Percentiles rank a stretch among this genome's conserved stretches.
phyloP scores from a whole-genome alignment of 2,329 filamentous ascomycete genomes.

The Trichocomaceae sp. region DNA sequence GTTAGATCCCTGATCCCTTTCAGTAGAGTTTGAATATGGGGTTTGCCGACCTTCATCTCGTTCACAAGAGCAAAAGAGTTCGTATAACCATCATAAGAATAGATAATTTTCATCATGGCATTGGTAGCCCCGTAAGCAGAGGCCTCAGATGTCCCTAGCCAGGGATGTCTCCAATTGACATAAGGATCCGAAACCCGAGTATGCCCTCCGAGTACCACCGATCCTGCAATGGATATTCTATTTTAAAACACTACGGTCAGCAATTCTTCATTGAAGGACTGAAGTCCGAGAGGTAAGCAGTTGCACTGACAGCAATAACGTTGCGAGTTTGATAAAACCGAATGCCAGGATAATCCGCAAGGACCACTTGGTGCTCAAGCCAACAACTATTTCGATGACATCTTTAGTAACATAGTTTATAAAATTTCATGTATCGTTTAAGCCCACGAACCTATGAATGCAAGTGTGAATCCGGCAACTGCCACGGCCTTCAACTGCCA shows the following conservation, averaged over 20 bases:
- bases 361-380: conserved; percentile 53
- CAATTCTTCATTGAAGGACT: not conserved
- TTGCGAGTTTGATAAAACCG: conserved; percentile 54
- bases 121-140: conserved; percentile 47
- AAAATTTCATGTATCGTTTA: conserved; percentile 21
- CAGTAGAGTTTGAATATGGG: not conserved
- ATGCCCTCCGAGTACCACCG: conserved; percentile 57
- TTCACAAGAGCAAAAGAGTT: conserved; percentile 59
- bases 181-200: conserved; percentile 45
- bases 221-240: conserved; percentile 51
- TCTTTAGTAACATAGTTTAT: not conserved
- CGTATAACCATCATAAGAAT: conserved; percentile 52
- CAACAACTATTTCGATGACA: conserved; percentile 28
- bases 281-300: not conserved
- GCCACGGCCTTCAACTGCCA: conserved; percentile 13
- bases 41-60: conserved; percentile 45
- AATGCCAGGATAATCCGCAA: conserved; percentile 52
- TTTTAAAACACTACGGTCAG: conserved; percentile 5
- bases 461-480: conserved; percentile 26
- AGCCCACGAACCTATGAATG: conserved; percentile 35
- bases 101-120: conserved; percentile 54
- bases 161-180: conserved; percentile 51
- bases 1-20: not conserved
- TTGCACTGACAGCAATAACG: conserved; percentile 49
- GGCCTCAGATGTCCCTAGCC: conserved; percentile 42